Percentiles rank a stretch among this genome's conserved stretches.
Conservation (phyloP, 164 flowering plant genomes). For the Vitis cinerea region DNA sequence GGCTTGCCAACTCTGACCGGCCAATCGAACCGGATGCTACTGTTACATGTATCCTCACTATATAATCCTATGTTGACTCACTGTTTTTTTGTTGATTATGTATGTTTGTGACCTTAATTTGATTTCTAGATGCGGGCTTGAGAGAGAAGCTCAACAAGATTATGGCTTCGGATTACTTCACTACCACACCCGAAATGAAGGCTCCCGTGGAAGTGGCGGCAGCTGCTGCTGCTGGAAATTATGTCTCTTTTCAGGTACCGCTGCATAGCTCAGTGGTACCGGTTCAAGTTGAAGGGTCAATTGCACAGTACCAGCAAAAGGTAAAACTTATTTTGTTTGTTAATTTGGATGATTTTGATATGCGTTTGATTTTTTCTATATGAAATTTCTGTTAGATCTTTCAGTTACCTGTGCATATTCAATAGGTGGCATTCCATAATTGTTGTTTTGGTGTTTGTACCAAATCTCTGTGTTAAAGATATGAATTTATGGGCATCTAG, state of each 20-base stretch:
- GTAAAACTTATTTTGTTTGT: conserved; percentile 23
- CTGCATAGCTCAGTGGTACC: conserved; percentile 26
- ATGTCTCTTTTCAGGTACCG: conserved; percentile 56
- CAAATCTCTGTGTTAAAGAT: too few relatives aligned
- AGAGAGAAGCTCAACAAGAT: conserved; percentile 77
- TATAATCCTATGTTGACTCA: not conserved
- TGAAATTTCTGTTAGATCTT: not conserved
- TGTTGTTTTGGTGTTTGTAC: too few relatives aligned
- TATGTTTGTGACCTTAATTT: conserved; percentile 3
- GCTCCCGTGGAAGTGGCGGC: conserved; percentile 69
- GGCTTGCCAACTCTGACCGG: conserved; percentile 66
- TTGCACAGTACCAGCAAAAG: conserved; percentile 45
- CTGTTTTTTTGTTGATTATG: not conserved
- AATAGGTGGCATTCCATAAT: too few relatives aligned
- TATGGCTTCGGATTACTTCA: conserved; percentile 77
- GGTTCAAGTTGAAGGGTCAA: conserved; percentile 41
- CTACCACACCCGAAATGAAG: conserved; percentile 80
- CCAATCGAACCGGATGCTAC: conserved; percentile 48
- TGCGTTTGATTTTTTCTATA: not conserved
- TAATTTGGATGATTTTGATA: not conserved
- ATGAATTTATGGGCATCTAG: too few relatives aligned
- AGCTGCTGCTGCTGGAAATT: conserved; percentile 68
- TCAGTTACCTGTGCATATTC: not conserved
- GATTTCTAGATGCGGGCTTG: conserved; percentile 66
- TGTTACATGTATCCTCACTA: conserved; percentile 56